These are phyloP conservation scores for Kwoniella sp. DNA, from an alignment of 768 basidiomycete species.

Conservation along the genomic window DNA sequence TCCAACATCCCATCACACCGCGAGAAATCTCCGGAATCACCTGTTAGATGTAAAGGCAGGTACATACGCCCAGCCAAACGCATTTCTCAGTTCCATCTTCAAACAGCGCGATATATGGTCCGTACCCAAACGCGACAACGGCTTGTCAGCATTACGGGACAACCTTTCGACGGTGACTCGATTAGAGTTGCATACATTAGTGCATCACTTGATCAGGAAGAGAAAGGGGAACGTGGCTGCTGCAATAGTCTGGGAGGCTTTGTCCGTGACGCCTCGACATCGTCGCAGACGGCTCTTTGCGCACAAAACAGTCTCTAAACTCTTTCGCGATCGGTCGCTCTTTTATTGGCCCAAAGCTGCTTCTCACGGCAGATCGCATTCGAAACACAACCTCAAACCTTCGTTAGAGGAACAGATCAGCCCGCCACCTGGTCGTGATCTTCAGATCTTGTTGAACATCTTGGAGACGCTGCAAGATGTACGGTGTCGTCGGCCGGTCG, in stretches of 20 bases:
- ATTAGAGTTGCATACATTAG: slow-evolving; percentile 21
- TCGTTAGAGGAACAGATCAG: slow-evolving; percentile 5
- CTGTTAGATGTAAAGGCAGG: not conserved
- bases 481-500: slow-evolving; percentile 32
- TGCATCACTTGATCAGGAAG: slow-evolving; percentile 26
- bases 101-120: slow-evolving; percentile 6
- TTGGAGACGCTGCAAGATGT: slow-evolving; percentile 30
- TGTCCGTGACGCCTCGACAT: not conserved
- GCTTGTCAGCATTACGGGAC: not conserved
- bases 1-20: not conserved
- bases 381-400: not conserved
- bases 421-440: slow-evolving; percentile 9
- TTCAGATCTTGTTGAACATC: slow-evolving; percentile 9
- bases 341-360: slow-evolving; percentile 1
- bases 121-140: not conserved
- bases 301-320: not conserved
- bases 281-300: slow-evolving; percentile 10
- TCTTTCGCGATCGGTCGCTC: slow-evolving; percentile 12
- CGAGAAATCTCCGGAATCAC: not conserved
- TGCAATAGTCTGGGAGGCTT: slow-evolving; percentile 6
- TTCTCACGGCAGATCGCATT: not conserved
- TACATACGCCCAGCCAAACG: slow-evolving; percentile 17
- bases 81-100: slow-evolving; percentile 1
- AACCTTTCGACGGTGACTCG: slow-evolving; percentile 18
- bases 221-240: slow-evolving; percentile 20